Evolutionary conservation across 345 rosid genomes (phyloP), one percentile per base, ranked within the genome.

Genomic region (Corchorus olitorius): DNA sequence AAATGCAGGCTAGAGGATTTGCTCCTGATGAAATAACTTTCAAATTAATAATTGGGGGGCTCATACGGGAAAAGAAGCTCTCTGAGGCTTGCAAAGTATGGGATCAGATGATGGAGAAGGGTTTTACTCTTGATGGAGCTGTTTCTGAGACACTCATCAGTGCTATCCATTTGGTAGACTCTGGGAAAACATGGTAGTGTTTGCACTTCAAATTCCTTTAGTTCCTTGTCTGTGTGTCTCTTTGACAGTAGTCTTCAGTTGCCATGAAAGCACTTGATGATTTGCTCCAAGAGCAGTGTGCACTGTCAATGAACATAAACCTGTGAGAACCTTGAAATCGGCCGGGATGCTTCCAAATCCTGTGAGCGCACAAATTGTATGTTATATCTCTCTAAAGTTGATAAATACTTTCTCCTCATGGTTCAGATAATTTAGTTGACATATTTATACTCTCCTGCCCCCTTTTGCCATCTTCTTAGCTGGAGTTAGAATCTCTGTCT

Each of bases 101-200:
- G 99, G 98, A 92, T 88, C 87, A 89, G 84, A 96, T 96, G 99
- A 96, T 96, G 99, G 97, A 96, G 82, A 92, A 84, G 81, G 98
- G 99, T 70, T 91, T 91, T 80, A 91, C 97, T 45, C 98, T 96
- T 76, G 97, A 96, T 78, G 88, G 85, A 82, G 79, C 87, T 78
- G 77, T 87, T 76, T 91, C 98, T 37, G 97, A 87, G 66, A 82
- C 81, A 33, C 92, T 93, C 59, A 82, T 93, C 61, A 82, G 84
- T 56, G 90, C 91, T 59, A 83, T 82, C 50, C 82, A 78, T 74
- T 83, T 84, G 70, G 50, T 55, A 60, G 86, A 76, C 75, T 64
- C 70, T 65, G 76, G 76, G 68, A 75, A 50, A 68, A 83, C 65
- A 9, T 80, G 80, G 81, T 75, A 79, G 76, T 68, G 81, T 81